Evolutionary conservation across 768 basidiomycete species (phyloP), one percentile per base, ranked within the genome.

Genomic region (Tylopilus sp.): DNA sequence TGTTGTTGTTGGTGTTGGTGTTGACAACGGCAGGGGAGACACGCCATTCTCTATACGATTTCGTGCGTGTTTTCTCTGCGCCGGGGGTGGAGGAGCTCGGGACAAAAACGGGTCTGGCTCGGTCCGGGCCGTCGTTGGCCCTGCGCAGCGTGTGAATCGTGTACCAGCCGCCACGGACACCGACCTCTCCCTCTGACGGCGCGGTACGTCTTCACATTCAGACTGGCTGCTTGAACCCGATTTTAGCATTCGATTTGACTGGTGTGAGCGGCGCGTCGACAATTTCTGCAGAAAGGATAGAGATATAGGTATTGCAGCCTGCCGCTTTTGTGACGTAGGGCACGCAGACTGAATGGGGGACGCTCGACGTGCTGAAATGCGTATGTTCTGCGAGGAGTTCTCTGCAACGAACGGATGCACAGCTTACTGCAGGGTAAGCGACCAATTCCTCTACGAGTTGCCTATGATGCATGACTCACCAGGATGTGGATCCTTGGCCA

Each of bases 21-120:
- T n/a, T n/a, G n/a, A n/a, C n/a, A n/a, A n/a, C n/a, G n/a, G 26
- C 7, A 7, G 10, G 5, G 44, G 23, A 5, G 43, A 12, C 3
- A 15, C 3, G 12, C 8, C 30, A 21, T 1, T 13, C 10, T 46
- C 23, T 9, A 62, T 59, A 20, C 13, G 9, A 35, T 44, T 52
- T 28, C 53, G 60, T 23, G 47, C 39, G 13, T 63, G 62, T 13
- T 41, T 51, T 38, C 33, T 39, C 23, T 53, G 55, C 0, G 61
- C 51, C 3, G 64, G 57, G 2, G 47, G 48, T 25, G 60, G 26
- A 53, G 18, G 59, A 49, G 26, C 57, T 62, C 52, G 62, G 12
- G 64, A 57, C 40, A 69, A 52, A 28, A 30, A 66, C 0, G 58
- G 22, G 28, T 66, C 66, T 17, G 52, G 5, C 11, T 53, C 20